Evolutionary conservation across 805 yeast genomes (phyloP).

Genomic region (Cyberlindnera xylosilytica): DNA sequence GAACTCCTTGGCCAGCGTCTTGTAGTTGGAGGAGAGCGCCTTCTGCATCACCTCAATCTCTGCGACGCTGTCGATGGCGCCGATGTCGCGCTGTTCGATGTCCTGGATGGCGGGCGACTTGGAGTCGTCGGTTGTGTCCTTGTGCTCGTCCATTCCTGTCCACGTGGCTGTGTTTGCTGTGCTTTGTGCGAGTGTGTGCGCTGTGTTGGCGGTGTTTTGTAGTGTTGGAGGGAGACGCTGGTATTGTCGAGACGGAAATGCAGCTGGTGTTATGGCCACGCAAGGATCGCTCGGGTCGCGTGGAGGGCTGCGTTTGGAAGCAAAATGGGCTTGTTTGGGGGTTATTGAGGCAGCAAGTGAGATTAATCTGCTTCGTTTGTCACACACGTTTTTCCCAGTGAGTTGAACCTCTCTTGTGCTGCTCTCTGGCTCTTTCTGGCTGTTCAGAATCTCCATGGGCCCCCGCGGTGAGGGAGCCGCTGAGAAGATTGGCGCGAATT

Average conservation of each 20-base stretch:
- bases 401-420: no score
- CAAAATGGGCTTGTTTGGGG: no score
- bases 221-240: background rate
- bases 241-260: constrained; percentile 17
- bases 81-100: constrained; percentile 1
- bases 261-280: constrained; percentile 4
- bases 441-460: no score
- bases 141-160: background rate
- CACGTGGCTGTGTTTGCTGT: background rate
- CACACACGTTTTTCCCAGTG: no score
- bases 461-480: no score
- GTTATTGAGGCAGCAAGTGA: no score
- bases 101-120: background rate
- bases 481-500: background rate
- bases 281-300: background rate
- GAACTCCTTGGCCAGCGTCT: constrained; percentile 29
- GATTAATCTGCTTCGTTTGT: no score
- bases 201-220: background rate
- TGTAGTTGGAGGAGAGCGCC: constrained; percentile 31
- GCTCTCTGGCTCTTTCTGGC: no score
- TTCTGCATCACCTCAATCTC: constrained; percentile 24
- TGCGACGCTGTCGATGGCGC: constrained; percentile 16
- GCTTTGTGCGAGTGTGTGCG: background rate
- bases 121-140: background rate
- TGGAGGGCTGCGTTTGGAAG: no score